Conservation (phyloP, 164 flowering plant genomes). For the Stephania cephalantha region DNA sequence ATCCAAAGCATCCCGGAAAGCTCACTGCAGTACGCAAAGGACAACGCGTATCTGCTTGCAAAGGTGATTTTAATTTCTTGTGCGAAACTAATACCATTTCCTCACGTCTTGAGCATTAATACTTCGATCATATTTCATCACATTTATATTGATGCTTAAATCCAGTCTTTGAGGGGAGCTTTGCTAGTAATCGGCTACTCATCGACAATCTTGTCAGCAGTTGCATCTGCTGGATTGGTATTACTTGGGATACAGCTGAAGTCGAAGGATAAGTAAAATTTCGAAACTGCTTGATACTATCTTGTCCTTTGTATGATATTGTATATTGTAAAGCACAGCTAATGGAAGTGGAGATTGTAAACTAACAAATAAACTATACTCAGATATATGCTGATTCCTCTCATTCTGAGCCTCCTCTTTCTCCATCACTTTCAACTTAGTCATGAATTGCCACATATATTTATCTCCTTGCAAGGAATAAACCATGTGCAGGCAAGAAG, state of each 20-base stretch:
- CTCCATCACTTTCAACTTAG: too few relatives aligned
- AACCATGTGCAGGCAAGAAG: too few relatives aligned
- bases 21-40: constrained; percentile 83
- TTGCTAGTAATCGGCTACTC: constrained; percentile 57
- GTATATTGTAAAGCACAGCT: not conserved
- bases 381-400: too few relatives aligned
- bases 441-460: too few relatives aligned
- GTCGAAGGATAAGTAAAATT: constrained; percentile 42
- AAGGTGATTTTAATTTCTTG: constrained; percentile 40
- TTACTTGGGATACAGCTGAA: constrained; percentile 58
- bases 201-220: constrained; percentile 52
- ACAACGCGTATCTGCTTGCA: constrained; percentile 77
- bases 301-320: not conserved
- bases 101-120: not conserved
- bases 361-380: too few relatives aligned
- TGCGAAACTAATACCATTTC: not conserved
- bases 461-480: too few relatives aligned
- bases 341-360: too few relatives aligned
- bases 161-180: constrained; percentile 86
- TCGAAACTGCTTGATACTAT: not conserved
- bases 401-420: too few relatives aligned
- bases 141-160: not conserved
- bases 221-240: constrained; percentile 54
- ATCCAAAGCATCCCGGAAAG: constrained; percentile 72
- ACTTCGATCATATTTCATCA: not conserved